phyloP scores from a whole-genome alignment of 108 stramenopile species.

The Ochromonas danica region DNA sequence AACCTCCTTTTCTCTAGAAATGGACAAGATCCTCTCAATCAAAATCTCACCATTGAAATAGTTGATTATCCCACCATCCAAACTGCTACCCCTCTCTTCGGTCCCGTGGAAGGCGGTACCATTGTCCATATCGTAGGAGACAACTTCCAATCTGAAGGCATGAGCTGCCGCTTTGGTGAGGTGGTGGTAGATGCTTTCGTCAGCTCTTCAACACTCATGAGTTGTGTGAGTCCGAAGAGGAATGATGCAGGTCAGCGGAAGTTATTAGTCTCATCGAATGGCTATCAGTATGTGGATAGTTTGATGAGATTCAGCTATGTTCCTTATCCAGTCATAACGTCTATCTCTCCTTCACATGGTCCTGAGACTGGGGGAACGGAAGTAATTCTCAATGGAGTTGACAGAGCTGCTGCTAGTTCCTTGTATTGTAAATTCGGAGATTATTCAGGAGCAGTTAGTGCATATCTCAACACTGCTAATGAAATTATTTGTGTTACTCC shows the following conservation, averaged over 20 bases:
- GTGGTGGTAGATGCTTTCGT: neutral
- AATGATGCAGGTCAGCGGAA: neutral
- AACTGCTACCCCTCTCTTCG: neutral
- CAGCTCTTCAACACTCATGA: neutral
- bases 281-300: neutral
- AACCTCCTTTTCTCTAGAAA: too few species aligned
- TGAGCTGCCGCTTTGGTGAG: neutral
- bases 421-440: neutral
- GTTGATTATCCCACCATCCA: neutral
- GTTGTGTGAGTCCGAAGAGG: neutral
- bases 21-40: too few species aligned
- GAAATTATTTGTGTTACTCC: neutral
- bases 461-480: neutral
- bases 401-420: neutral
- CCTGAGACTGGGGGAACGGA: constrained; percentile 62
- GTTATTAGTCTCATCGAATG: neutral
- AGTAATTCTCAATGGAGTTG: constrained; percentile 50
- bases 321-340: constrained; percentile 55
- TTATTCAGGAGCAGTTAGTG: neutral
- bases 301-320: constrained; percentile 54
- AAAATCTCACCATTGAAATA: too few species aligned
- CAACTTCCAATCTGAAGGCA: neutral
- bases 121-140: neutral
- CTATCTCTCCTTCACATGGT: constrained; percentile 60
- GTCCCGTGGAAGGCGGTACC: neutral